Percentiles rank a stretch among this genome's conserved stretches.
These are phyloP conservation scores for Whalleya microplaca DNA, from an alignment of 2,329 filamentous ascomycete genomes.

Conservation along the genomic window DNA sequence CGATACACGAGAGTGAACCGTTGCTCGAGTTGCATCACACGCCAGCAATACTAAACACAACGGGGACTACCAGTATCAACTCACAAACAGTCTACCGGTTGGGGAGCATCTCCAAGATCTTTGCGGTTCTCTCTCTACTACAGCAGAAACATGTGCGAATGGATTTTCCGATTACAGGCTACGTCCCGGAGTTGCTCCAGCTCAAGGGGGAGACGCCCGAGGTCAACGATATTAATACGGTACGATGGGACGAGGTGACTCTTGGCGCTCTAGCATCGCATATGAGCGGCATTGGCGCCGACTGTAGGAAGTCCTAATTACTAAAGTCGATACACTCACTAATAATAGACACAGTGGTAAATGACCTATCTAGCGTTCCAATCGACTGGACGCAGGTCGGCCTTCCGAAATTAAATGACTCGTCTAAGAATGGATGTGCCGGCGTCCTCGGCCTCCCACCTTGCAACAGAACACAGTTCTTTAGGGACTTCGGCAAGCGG, in stretches of 20 bases:
- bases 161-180: constrained; percentile 31
- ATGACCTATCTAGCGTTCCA: constrained; percentile 28
- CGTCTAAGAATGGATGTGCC: constrained; percentile 30
- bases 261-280: constrained; percentile 32
- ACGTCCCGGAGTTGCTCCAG: constrained; percentile 32
- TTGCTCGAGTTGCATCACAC: constrained; percentile 48
- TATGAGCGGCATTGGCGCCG: constrained; percentile 33
- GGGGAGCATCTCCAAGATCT: constrained; percentile 44
- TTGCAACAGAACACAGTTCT: constrained; percentile 33
- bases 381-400: constrained; percentile 29
- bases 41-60: constrained; percentile 35
- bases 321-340: neutral
- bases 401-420: constrained; percentile 24
- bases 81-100: constrained; percentile 42
- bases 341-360: constrained; percentile 24
- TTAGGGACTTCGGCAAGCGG: constrained; percentile 35
- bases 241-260: constrained; percentile 33
- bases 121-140: constrained; percentile 29
- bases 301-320: constrained; percentile 19
- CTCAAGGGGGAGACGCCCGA: constrained; percentile 26
- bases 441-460: constrained; percentile 31
- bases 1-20: constrained; percentile 43
- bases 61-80: constrained; percentile 34
- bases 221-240: constrained; percentile 30
- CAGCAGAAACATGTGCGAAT: constrained; percentile 24